Conservation (phyloP, 345 rosid genomes). For the Eutrema japonicum region DNA sequence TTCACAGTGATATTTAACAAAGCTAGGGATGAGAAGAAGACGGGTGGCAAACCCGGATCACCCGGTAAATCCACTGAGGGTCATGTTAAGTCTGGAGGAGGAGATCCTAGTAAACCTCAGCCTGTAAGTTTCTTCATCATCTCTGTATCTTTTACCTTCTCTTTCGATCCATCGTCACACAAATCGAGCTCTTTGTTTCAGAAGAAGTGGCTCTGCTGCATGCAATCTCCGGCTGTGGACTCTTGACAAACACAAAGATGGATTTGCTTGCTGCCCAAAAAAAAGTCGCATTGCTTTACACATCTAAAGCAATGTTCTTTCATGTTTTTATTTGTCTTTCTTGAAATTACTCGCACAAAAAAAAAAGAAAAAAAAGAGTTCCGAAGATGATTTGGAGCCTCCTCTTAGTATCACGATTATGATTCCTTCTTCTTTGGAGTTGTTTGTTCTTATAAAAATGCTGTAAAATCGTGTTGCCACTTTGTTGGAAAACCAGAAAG, state of each 20-base stretch:
- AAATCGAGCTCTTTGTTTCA: conserved; percentile 38
- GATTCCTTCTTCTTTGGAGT: conserved; percentile 48
- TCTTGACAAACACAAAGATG: conserved; percentile 53
- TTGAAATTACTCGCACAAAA: conserved; percentile 26
- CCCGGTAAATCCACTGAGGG: conserved; percentile 64
- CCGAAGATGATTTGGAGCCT: conserved; percentile 49
- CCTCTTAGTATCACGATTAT: conserved; percentile 48
- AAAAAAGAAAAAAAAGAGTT: conserved; percentile 34
- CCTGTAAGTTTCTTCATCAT: conserved; percentile 58
- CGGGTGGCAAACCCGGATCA: conserved; percentile 70
- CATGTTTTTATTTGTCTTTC: conserved; percentile 47
- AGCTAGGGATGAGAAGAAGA: conserved; percentile 97
- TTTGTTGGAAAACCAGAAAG: conserved; percentile 46
- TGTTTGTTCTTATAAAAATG: conserved; percentile 44
- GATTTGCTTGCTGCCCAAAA: conserved; percentile 21
- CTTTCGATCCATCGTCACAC: conserved; percentile 1
- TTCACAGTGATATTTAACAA: conserved; percentile 93
- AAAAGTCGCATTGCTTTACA: conserved; percentile 45
- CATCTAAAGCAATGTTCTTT: conserved; percentile 44
- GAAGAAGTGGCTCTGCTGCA: conserved; percentile 97
- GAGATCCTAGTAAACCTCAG: conserved; percentile 72
- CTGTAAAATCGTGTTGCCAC: conserved; percentile 55
- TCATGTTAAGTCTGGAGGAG: conserved; percentile 55
- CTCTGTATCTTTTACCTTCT: neutral
- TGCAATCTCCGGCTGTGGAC: conserved; percentile 66